phyloP scores from a whole-genome alignment of 225 moss, liverwort and hornwort genomes.

The Polytrichum commune region DNA sequence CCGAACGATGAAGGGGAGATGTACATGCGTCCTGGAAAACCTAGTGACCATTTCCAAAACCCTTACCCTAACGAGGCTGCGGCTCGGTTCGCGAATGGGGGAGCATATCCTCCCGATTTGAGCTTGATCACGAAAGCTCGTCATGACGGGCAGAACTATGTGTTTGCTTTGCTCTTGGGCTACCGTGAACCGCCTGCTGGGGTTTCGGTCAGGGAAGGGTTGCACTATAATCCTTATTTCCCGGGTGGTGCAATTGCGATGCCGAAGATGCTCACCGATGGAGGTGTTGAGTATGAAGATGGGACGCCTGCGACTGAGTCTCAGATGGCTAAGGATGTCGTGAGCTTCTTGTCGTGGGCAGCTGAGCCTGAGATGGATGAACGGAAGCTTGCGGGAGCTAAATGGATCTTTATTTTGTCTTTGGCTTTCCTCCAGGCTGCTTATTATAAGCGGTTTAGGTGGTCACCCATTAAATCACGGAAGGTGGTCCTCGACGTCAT shows the following conservation, averaged over 20 bases:
- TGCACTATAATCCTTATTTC: conserved; percentile 97
- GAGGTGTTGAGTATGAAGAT: conserved; percentile 93
- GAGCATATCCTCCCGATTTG: conserved; percentile 94
- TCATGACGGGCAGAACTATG: conserved; percentile 93
- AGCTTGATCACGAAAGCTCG: conserved; percentile 95
- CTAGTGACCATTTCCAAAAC: conserved; percentile 80
- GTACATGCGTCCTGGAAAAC: conserved; percentile 83
- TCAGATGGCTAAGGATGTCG: conserved; percentile 97
- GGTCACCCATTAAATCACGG: conserved; percentile 83
- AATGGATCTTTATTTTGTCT: conserved; percentile 89
- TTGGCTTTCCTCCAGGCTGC: conserved; percentile 63
- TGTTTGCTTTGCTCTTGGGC: conserved; percentile 79
- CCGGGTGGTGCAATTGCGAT: conserved; percentile 95
- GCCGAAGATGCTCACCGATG: conserved; percentile 92
- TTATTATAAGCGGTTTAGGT: conserved; percentile 86
- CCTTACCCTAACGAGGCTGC: conserved; percentile 88
- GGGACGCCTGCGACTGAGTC: conserved; percentile 80
- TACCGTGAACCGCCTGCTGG: conserved; percentile 94
- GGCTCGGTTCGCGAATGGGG: conserved; percentile 83
- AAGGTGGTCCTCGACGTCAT: conserved; percentile 71
- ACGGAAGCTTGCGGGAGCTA: conserved; percentile 88
- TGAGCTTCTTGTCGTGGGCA: conserved; percentile 83
- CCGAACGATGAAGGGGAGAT: conserved; percentile 98
- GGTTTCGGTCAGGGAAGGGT: conserved; percentile 86
- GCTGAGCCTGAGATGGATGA: conserved; percentile 98